Evolutionary conservation across 2,329 filamentous ascomycete species (phyloP).

Genomic region (Trichothecium sympodiale): DNA sequence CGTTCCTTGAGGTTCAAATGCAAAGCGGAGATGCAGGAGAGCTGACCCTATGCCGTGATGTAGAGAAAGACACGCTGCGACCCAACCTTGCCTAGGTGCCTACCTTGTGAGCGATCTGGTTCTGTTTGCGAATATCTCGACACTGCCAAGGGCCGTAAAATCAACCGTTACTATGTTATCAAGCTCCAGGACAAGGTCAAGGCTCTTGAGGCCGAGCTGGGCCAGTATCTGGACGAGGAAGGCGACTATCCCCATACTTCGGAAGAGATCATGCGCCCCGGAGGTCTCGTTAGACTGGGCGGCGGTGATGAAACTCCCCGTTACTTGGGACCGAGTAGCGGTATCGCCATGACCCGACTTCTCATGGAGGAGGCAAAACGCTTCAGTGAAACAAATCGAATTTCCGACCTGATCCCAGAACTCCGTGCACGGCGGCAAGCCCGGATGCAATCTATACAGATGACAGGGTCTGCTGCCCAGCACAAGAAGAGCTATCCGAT

Average conservation of each 20-base stretch:
- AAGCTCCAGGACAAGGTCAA: constrained; percentile 80
- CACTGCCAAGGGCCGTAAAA: constrained; percentile 71
- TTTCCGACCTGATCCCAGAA: constrained; percentile 83
- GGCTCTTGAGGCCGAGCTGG: constrained; percentile 70
- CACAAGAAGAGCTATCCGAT: constrained; percentile 84
- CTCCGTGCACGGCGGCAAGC: constrained; percentile 45
- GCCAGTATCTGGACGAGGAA: constrained; percentile 67
- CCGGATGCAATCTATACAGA: constrained; percentile 48
- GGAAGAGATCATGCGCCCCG: constrained; percentile 79
- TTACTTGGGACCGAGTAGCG: constrained; percentile 87
- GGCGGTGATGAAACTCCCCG: constrained; percentile 78
- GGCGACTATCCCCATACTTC: constrained; percentile 56
- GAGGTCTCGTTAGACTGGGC: constrained; percentile 73
- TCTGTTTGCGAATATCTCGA: constrained; percentile 94
- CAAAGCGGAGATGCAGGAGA: not conserved
- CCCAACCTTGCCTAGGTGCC: constrained; percentile 79
- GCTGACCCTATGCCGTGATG: not conserved
- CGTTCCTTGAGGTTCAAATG: no score
- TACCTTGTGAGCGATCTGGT: constrained; percentile 85
- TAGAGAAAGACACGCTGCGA: constrained; percentile 96
- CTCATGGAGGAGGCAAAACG: constrained; percentile 96
- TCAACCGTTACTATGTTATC: constrained; percentile 86
- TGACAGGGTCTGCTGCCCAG: constrained; percentile 35
- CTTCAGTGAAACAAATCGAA: constrained; percentile 81
- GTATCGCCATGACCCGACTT: constrained; percentile 86